A percentile compares a stretch with the other conserved stretches of the same genome.
These are phyloP conservation scores for Asterochloris erici DNA, from an alignment of 139 green algal genomes.

Conservation along the genomic window DNA sequence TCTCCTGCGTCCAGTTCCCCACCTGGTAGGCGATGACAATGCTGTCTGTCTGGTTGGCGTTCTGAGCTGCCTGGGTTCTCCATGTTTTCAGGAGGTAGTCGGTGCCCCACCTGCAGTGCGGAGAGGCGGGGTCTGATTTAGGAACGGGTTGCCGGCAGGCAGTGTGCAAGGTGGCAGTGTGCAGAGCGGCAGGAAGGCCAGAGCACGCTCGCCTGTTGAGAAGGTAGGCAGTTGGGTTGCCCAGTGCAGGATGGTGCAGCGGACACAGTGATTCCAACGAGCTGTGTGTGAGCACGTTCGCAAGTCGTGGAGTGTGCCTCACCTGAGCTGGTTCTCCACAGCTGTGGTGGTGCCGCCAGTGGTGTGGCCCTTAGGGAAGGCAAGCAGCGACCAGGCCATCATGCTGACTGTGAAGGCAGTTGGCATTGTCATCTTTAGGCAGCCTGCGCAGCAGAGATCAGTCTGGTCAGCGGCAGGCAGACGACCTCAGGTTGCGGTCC, in stretches of 20 bases:
- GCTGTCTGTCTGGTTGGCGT: too few species aligned
- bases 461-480: too few species aligned
- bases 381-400: slow-evolving; percentile 63
- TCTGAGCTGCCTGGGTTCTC: too few species aligned
- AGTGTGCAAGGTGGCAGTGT: too few species aligned
- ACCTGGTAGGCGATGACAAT: slow-evolving; percentile 12
- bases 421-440: slow-evolving; percentile 68
- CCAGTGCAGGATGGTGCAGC: too few species aligned
- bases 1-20: slow-evolving; percentile 26
- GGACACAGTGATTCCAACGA: too few species aligned
- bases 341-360: slow-evolving; percentile 2
- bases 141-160: background rate
- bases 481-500: too few species aligned
- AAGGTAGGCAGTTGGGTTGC: too few species aligned
- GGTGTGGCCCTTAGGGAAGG: slow-evolving; percentile 52
- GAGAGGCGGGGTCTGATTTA: background rate
- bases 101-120: slow-evolving; percentile 42
- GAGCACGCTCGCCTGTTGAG: too few species aligned
- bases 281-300: too few species aligned
- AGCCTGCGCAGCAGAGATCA: slow-evolving; percentile 30
- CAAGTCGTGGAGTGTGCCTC: background rate
- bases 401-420: slow-evolving; percentile 65
- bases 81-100: slow-evolving; percentile 63
- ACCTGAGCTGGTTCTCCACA: background rate
- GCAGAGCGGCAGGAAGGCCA: too few species aligned